phyloP scores from a whole-genome alignment of 768 basidiomycete genomes.

The Russula sp. region DNA sequence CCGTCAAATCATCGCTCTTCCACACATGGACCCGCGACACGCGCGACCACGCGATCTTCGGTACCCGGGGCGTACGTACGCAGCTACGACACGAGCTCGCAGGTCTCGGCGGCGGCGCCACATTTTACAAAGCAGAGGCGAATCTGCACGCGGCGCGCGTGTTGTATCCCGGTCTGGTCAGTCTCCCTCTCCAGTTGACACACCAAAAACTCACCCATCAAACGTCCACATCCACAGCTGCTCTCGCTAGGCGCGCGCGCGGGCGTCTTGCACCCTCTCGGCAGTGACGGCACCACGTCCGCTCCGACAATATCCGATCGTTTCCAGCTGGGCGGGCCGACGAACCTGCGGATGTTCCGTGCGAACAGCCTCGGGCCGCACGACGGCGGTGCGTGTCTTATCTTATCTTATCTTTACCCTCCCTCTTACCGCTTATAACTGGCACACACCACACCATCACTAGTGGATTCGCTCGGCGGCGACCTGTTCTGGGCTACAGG shows the following conservation, averaged over 20 bases:
- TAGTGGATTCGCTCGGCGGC: constrained; percentile 83
- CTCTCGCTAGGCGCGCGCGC: constrained; percentile 66
- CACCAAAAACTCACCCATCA: neutral
- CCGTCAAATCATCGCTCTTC: constrained; percentile 75
- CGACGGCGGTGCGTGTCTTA: constrained; percentile 52
- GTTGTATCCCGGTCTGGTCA: constrained; percentile 52
- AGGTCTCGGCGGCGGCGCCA: constrained; percentile 75
- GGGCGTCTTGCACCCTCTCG: constrained; percentile 64
- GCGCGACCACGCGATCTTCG: constrained; percentile 61
- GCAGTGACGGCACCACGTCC: constrained; percentile 26
- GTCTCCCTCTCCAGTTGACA: constrained; percentile 26
- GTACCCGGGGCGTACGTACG: constrained; percentile 55
- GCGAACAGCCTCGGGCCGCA: constrained; percentile 71
- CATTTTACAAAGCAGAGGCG: constrained; percentile 67
- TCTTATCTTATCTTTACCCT: neutral
- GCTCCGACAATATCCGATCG: constrained; percentile 70
- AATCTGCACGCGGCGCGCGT: constrained; percentile 59
- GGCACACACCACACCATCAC: too few relatives aligned
- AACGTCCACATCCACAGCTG: constrained; percentile 41
- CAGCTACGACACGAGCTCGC: constrained; percentile 67
- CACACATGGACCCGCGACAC: constrained; percentile 75
- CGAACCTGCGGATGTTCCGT: constrained; percentile 73
- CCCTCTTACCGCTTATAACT: neutral
- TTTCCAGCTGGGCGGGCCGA: constrained; percentile 90
- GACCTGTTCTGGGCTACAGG: constrained; percentile 78